phyloP scores from a whole-genome alignment of 2,329 filamentous ascomycete species.

The Diaporthe australafricana region DNA sequence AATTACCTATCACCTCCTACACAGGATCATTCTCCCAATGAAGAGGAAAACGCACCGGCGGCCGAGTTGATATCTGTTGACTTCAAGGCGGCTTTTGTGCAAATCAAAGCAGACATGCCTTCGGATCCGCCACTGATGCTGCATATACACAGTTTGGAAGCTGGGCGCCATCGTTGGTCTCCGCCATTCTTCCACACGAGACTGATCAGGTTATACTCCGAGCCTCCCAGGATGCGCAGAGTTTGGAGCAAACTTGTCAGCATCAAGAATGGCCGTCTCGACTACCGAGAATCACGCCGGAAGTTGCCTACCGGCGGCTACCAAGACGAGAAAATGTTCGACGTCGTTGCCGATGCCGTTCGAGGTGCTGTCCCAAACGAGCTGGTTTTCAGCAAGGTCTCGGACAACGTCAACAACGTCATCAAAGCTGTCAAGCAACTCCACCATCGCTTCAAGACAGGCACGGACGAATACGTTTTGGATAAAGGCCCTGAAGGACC shows the following conservation, averaged over 20 bases:
- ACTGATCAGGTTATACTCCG: slow-evolving; percentile 86
- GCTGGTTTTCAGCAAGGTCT: slow-evolving; percentile 86
- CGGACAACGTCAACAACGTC: slow-evolving; percentile 93
- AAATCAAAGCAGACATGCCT: slow-evolving; percentile 90
- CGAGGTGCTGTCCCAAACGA: slow-evolving; percentile 91
- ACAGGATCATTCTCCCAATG: slow-evolving; percentile 48
- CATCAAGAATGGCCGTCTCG: slow-evolving; percentile 82
- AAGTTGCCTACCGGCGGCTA: slow-evolving; percentile 70
- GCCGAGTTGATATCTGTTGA: slow-evolving; percentile 84
- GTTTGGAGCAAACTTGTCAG: slow-evolving; percentile 91
- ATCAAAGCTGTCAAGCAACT: slow-evolving; percentile 89
- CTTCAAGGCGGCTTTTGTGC: slow-evolving; percentile 82
- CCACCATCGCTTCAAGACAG: slow-evolving; percentile 91
- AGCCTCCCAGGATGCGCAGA: slow-evolving; percentile 82
- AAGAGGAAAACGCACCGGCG: slow-evolving; percentile 48
- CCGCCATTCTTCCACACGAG: slow-evolving; percentile 83
- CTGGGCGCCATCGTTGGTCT: slow-evolving; percentile 88
- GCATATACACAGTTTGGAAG: slow-evolving; percentile 85
- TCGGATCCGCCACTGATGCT: slow-evolving; percentile 92
- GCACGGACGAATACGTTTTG: slow-evolving; percentile 88
- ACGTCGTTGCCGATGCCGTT: slow-evolving; percentile 86
- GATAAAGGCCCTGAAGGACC: slow-evolving; percentile 87
- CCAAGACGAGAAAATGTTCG: slow-evolving; percentile 83
- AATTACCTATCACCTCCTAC: slow-evolving; percentile 54
- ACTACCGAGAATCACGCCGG: slow-evolving; percentile 81